Evolutionary conservation across 1,284 basidiomycete species (phyloP), one percentile per base, ranked within the genome.

Genomic region (Puccinia hordei): DNA sequence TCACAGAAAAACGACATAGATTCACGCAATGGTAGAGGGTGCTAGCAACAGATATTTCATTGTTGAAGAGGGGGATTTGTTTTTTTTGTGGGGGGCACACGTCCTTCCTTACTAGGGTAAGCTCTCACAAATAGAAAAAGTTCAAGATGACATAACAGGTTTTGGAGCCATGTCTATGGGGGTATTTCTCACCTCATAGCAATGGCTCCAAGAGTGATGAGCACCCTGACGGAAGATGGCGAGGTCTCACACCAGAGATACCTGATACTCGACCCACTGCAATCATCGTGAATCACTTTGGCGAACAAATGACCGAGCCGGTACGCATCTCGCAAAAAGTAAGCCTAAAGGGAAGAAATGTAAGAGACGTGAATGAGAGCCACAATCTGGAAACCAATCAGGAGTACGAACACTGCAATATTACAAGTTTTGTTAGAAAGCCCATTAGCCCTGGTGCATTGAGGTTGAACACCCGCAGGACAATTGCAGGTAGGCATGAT

Each of bases 281-380:
- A 6, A 59, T 12, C 30, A 27, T 35, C 6, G 35, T 1, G n/a
- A 33, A 51, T 73, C 38, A 73, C 13, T 59, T 73, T 15, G 72
- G 72, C n/a, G 51, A 1, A 33, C 53, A 57, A 6, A 73, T 10
- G 15, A 59, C 38, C 1, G 72, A 73, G 55, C 72, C 72, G 12
- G 38, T 27, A 19, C 72, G 72, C 53, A 73, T 59, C 51, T 73
- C 46, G 72, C 72, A 73, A 35, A 73, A 73, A 33, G 38, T 73
- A 22, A 73, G 55, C 3, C 72, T 73, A 33, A 17, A 51, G 10
- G 8, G 10, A 71, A 27, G 19, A 55, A 27, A 55, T 4, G 53
- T 10, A n/a, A 24, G n/a, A 53, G 9, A 53, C 3, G 10, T 24
- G 22, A 8, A 44, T 6, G 22, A 38, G 49, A 57, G 35, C 30